phyloP scores from a whole-genome alignment of 2,329 filamentous ascomycete species.

The Ascocoryne sarcoides region DNA sequence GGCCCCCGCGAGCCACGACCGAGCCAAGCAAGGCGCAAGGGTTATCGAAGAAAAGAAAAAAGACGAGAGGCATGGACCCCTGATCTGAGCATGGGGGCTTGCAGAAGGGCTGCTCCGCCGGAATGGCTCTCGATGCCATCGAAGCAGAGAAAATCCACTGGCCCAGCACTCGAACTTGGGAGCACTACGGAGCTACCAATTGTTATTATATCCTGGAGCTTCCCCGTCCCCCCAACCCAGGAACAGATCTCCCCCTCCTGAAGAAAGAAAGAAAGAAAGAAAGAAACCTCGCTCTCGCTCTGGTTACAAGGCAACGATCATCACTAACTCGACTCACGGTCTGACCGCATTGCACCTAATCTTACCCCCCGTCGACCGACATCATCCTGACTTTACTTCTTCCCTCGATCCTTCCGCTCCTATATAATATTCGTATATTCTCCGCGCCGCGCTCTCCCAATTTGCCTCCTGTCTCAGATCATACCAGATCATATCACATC shows the following conservation, averaged over 20 bases:
- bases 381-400: not conserved
- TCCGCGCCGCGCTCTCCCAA: conserved; percentile 11
- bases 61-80: not conserved
- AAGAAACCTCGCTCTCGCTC: conserved; percentile 4
- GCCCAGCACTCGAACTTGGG: not conserved
- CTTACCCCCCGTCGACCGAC: conserved; percentile 14
- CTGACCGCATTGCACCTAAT: conserved; percentile 24
- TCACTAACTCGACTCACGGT: conserved; percentile 6
- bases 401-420: conserved; percentile 1
- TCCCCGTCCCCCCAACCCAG: not conserved
- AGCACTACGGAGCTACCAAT: not conserved
- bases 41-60: not conserved
- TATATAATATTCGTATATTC: conserved; percentile 18
- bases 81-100: not conserved
- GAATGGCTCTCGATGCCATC: not conserved
- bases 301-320: conserved; percentile 15
- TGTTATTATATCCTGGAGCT: conserved; percentile 11
- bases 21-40: not conserved
- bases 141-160: not conserved
- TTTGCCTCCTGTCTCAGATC: conserved; percentile 20
- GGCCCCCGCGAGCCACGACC: no score
- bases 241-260: not conserved
- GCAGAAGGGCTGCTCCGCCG: not conserved
- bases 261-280: not conserved
- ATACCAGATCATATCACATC: conserved; percentile 13